A percentile compares a stretch with the other conserved stretches of the same genome.
Evolutionary conservation across 768 basidiomycete genomes (phyloP).

Genomic region (Boletus reticuloceps): DNA sequence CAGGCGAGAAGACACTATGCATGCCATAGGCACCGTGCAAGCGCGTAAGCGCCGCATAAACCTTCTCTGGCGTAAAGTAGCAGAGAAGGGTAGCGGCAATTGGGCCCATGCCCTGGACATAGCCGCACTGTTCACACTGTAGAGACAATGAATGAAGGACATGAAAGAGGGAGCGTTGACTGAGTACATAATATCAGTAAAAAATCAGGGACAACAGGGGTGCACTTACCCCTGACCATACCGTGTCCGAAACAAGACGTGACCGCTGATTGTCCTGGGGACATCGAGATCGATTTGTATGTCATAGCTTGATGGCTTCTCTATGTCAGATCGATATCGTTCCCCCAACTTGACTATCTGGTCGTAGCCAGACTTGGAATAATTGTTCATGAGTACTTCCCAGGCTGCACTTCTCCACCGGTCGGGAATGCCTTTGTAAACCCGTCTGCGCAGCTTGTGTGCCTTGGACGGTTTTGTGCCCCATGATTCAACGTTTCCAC

Average conservation of each 20-base stretch:
- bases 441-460: conserved; percentile 66
- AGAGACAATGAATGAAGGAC: conserved; percentile 91
- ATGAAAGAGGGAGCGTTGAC: conserved; percentile 93
- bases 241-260: conserved; percentile 91
- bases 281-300: conserved; percentile 98
- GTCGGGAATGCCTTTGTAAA: conserved; percentile 96
- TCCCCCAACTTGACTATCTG: conserved; percentile 43
- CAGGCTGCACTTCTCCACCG: conserved; percentile 93
- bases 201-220: neutral
- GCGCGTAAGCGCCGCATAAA: conserved; percentile 81
- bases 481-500: conserved; percentile 80
- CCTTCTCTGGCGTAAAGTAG: conserved; percentile 89
- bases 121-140: conserved; percentile 82
- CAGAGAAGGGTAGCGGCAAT: conserved; percentile 92
- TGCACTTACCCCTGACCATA: conserved; percentile 89
- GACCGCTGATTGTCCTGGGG: conserved; percentile 91
- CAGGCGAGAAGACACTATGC: conserved; percentile 87
- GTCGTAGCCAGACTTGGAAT: conserved; percentile 43
- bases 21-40: conserved; percentile 86
- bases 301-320: conserved; percentile 85
- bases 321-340: conserved; percentile 62
- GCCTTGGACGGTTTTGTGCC: conserved; percentile 60
- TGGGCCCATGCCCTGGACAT: conserved; percentile 99
- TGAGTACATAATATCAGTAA: conserved; percentile 30
- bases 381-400: conserved; percentile 72